Conservation (phyloP, 2,329 filamentous ascomycete genomes). For the Alternaria burnsii region DNA sequence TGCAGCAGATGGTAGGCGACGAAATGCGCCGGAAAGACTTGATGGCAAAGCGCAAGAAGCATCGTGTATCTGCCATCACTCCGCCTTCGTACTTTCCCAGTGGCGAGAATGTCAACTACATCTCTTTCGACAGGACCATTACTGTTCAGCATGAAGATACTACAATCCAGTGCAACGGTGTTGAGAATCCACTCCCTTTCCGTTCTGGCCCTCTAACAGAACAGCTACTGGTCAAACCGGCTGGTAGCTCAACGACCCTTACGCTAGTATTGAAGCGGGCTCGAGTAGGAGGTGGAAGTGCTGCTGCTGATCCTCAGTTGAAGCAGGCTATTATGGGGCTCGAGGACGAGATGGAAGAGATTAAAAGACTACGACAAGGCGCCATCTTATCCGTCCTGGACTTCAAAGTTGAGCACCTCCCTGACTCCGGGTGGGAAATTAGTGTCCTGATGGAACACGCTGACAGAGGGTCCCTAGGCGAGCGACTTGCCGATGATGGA, state of each 20-base stretch:
- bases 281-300: conserved; percentile 59
- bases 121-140: conserved; percentile 74
- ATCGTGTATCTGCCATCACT: conserved; percentile 44
- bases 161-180: conserved; percentile 71
- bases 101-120: conserved; percentile 39
- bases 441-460: conserved; percentile 79
- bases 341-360: conserved; percentile 76
- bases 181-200: conserved; percentile 72
- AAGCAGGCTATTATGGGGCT: conserved; percentile 80
- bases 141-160: conserved; percentile 69
- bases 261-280: conserved; percentile 70
- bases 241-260: conserved; percentile 58
- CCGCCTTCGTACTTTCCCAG: conserved; percentile 52
- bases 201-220: conserved; percentile 72
- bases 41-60: conserved; percentile 66
- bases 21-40: conserved; percentile 75
- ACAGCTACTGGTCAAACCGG: conserved; percentile 76
- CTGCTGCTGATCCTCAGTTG: conserved; percentile 69
- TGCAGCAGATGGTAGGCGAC: conserved; percentile 75
- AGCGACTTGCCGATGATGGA: conserved; percentile 81
- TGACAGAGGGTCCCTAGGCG: conserved; percentile 82
- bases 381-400: conserved; percentile 83
- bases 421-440: conserved; percentile 70
- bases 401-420: conserved; percentile 73
- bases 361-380: conserved; percentile 78